Evolutionary conservation across 1,284 basidiomycete species (phyloP), one percentile per base, ranked within the genome.

Genomic region (Kalmanozyma brasiliensis): DNA sequence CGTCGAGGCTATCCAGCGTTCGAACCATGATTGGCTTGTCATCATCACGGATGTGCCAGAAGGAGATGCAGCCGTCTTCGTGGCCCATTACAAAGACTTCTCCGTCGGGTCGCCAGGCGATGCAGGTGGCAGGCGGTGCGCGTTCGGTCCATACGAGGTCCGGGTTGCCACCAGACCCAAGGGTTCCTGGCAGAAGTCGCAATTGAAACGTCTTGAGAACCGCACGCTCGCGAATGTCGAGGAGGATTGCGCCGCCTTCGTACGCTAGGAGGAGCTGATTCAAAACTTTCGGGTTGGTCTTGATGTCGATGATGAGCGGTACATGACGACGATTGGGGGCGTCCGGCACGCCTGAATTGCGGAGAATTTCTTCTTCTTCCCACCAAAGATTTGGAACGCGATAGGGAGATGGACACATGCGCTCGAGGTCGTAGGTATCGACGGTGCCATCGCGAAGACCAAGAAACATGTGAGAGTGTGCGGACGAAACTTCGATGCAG

Each of bases 21-120:
- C 91, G 86, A 8, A 93, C 91, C 69, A 89, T 85, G 24, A 96
- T 83, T 0, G 93, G 93, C 59, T 88, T 88, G 65, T 91, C 89
- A 71, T 90, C 87, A 65, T 95, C 91, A 40, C 90, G 88, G 5
- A 90, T 84, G 1, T 90, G 89, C 91, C 93, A 95, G 81, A 95
- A 92, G 4, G 90, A 88, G 42, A 97, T 86, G 45, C 88, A 89
- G 9, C 93, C 93, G 81, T 97, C 93, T n/a, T 87, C 86, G 79
- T 95, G 88, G 1, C 91, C 91, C 36, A 87, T 87, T 11, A 82
- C 85, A 59, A 86, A 85, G 16, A 84, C 81, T 9, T 84, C 80
- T 1, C 86, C 86, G 57, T 87, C 86, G 0, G 85, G 85, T 22
- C 85, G 37, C 92, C 93, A 84, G 84, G 86, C 49, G 85, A 95